Evolutionary conservation across 257 asterid genomes (phyloP).

Genomic region (Voacanga thouarsii): DNA sequence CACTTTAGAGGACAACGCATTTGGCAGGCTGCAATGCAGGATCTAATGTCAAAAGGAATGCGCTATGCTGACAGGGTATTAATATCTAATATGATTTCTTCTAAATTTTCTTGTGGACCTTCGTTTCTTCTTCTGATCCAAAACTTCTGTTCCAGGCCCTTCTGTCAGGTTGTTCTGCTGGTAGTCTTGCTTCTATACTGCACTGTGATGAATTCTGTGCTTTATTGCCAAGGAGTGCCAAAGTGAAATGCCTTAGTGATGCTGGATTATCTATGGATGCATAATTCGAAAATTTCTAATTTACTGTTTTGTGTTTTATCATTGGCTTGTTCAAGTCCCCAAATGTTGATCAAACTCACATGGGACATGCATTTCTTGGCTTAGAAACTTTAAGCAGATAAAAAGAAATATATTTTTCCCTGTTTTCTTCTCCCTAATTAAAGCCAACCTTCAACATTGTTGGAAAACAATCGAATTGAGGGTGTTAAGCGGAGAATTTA

Average conservation of each 20-base stretch:
- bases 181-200: constrained; percentile 91
- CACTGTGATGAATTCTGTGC: constrained; percentile 77
- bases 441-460: no score
- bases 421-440: no score
- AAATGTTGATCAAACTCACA: no score
- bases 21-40: constrained; percentile 69
- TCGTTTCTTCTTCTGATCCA: constrained; percentile 1
- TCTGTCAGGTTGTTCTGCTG: constrained; percentile 98
- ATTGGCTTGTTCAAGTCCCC: no score
- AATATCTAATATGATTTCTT: background rate
- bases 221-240: constrained; percentile 48
- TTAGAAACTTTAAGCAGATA: no score
- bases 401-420: no score
- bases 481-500: no score
- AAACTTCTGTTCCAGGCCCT: constrained; percentile 57
- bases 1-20: constrained; percentile 90
- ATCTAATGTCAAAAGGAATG: constrained; percentile 88
- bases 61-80: constrained; percentile 64
- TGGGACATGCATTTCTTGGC: no score
- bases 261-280: constrained; percentile 94
- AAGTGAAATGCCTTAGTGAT: constrained; percentile 90
- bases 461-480: no score
- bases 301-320: constrained; percentile 5
- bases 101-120: background rate
- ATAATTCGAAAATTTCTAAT: constrained; percentile 44